Conservation (phyloP, 768 basidiomycete genomes). For the Termitomyces sp. region DNA sequence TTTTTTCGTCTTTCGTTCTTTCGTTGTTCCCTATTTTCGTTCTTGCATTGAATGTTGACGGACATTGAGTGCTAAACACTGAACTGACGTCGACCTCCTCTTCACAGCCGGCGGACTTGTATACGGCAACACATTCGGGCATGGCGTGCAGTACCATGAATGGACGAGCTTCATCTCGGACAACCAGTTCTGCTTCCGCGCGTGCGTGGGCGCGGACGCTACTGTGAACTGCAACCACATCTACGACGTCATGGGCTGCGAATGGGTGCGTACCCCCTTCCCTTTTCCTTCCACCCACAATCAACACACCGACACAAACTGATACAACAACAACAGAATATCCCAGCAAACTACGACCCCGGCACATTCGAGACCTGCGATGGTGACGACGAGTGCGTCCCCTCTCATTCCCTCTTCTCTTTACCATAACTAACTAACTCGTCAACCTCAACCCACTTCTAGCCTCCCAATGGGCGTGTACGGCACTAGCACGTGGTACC, state of each 20-base stretch:
- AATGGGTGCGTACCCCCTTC: slow-evolving; percentile 30
- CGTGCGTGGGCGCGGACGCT: slow-evolving; percentile 57
- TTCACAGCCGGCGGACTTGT: slow-evolving; percentile 59
- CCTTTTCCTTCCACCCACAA: neutral
- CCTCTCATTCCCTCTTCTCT: neutral
- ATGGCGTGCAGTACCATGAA: slow-evolving; percentile 55
- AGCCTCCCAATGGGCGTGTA: slow-evolving; percentile 66
- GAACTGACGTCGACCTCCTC: no score
- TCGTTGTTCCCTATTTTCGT: no score
- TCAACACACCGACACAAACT: neutral
- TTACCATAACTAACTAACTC: no score
- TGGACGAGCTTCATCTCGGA: slow-evolving; percentile 85
- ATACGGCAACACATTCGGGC: slow-evolving; percentile 58
- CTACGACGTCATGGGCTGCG: slow-evolving; percentile 64
- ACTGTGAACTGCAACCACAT: slow-evolving; percentile 68
- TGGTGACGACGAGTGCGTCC: slow-evolving; percentile 44
- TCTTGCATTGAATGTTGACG: neutral
- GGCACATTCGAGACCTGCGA: slow-evolving; percentile 63
- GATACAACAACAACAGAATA: slow-evolving; percentile 40
- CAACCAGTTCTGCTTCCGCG: slow-evolving; percentile 61
- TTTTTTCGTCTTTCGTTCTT: neutral
- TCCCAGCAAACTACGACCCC: slow-evolving; percentile 59
- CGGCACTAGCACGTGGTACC: slow-evolving; percentile 64
- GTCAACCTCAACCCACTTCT: neutral
- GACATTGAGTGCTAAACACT: neutral